phyloP scores from a whole-genome alignment of 2,329 filamentous ascomycete genomes.

The Stemphylium vesicarium region DNA sequence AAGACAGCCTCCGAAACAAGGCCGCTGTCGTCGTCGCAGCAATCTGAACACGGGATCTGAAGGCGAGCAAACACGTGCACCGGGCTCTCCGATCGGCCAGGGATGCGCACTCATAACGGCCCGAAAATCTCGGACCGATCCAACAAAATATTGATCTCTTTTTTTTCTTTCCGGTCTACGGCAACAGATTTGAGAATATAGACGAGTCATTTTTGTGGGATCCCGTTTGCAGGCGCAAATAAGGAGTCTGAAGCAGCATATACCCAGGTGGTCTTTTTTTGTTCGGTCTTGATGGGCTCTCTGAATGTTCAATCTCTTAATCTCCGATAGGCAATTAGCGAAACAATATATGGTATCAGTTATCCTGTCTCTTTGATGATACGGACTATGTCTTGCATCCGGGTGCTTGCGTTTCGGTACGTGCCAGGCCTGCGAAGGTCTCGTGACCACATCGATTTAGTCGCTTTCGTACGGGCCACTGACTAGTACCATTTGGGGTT shows the following conservation, averaged over 20 bases:
- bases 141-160: not conserved
- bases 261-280: not conserved
- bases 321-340: not conserved
- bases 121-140: slow-evolving; percentile 3
- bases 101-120: not conserved
- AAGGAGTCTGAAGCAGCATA: not conserved
- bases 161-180: not conserved
- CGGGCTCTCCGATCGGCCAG: not conserved
- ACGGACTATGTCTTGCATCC: not conserved
- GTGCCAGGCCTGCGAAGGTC: not conserved
- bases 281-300: not conserved
- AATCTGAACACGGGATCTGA: not conserved
- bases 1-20: not conserved
- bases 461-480: not conserved
- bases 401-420: not conserved
- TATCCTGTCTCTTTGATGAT: not conserved
- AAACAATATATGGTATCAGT: not conserved
- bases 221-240: not conserved
- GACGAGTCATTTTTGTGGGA: not conserved
- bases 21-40: not conserved
- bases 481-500: no score
- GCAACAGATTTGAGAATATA: not conserved
- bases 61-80: slow-evolving; percentile 1
- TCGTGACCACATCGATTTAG: not conserved
- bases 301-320: no score